These are phyloP conservation scores for Psidium guajava DNA, from an alignment of 345 rosid species.

Conservation along the genomic window DNA sequence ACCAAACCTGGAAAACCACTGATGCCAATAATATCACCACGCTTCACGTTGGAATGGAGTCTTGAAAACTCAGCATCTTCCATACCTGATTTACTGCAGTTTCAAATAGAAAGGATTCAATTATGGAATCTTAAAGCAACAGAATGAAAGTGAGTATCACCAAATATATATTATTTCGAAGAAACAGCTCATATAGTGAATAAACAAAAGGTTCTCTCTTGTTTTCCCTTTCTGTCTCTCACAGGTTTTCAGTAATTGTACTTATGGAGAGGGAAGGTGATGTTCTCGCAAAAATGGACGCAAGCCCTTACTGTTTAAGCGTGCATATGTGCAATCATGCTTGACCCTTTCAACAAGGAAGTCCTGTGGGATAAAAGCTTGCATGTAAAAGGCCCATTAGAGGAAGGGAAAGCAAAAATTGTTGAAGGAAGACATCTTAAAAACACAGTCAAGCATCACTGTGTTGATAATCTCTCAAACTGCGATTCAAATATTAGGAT, in stretches of 20 bases:
- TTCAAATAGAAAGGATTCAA: background rate
- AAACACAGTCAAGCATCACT: background rate
- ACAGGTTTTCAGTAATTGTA: background rate
- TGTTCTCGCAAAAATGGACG: background rate
- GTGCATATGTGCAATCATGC: background rate
- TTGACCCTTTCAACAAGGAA: background rate
- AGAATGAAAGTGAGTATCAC: background rate
- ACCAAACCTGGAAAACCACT: conserved; percentile 85
- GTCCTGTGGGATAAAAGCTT: background rate
- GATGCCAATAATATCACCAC: conserved; percentile 93
- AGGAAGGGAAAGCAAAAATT: background rate
- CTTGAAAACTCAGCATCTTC: conserved; percentile 55
- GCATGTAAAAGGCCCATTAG: background rate
- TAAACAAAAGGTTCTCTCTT: background rate
- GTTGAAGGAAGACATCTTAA: background rate
- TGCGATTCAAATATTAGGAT: background rate
- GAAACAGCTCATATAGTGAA: background rate
- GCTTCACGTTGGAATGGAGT: conserved; percentile 63
- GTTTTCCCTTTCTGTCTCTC: background rate
- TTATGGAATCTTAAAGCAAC: background rate
- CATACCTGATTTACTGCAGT: conserved; percentile 60
- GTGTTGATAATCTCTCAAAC: background rate
- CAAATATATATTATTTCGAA: background rate
- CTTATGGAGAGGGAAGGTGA: background rate
- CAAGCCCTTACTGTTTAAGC: background rate